Conservation (phyloP, 257 asterid species). For the Gynochthodes officinalis region DNA sequence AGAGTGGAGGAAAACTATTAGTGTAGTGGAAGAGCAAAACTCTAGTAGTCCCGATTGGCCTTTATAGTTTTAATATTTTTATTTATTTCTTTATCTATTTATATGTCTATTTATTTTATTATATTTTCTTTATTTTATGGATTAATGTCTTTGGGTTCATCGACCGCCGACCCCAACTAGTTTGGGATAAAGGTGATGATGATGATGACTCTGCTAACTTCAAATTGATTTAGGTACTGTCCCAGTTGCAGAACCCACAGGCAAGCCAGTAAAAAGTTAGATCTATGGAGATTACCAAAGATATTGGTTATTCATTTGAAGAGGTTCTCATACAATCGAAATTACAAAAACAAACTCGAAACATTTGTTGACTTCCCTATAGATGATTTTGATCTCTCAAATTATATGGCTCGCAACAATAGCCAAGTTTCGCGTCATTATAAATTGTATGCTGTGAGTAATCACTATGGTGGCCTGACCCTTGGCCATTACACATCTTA, state of each 20-base stretch:
- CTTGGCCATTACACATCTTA: conserved; percentile 81
- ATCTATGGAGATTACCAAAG: conserved; percentile 83
- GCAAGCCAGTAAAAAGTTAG: conserved; percentile 70
- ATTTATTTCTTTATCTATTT: no score
- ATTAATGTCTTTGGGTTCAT: no score
- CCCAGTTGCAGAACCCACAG: conserved; percentile 64
- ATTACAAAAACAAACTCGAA: conserved; percentile 58
- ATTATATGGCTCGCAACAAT: conserved; percentile 36
- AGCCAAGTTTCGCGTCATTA: conserved; percentile 36
- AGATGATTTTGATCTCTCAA: conserved; percentile 56
- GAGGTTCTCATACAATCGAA: conserved; percentile 59
- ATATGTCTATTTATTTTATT: no score
- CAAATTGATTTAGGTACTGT: conserved; percentile 52
- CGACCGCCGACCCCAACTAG: no score
- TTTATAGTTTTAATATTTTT: no score
- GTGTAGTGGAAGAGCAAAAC: no score
- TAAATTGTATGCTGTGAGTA: conserved; percentile 63
- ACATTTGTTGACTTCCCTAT: conserved; percentile 67
- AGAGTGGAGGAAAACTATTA: no score
- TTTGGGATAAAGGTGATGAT: no score
- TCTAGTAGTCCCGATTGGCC: no score
- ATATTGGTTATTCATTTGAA: conserved; percentile 67
- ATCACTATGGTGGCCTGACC: conserved; percentile 65
- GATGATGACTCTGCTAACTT: conserved; percentile 13
- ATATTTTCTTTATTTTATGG: no score